Base-by-base conservation (phyloP, 768 basidiomycete species). In the Crassisporium funariophilum region DNA sequence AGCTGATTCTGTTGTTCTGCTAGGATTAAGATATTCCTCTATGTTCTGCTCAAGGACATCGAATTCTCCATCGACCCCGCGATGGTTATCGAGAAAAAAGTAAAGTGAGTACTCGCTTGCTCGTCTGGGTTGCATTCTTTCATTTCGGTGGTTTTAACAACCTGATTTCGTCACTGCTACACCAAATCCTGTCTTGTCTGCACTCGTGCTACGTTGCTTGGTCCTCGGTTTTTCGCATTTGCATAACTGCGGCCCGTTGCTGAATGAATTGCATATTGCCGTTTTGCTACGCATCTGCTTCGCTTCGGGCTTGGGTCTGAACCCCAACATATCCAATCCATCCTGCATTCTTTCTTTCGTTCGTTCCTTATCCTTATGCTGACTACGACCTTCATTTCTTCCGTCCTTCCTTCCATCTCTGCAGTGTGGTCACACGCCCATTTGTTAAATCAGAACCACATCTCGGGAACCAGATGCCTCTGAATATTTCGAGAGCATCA, bases 21-120 rank as follows among this genome's bases (percentile, higher is more conserved):
- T 21, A 83, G 81, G 69, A 82, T 84, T 63, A 84, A 84, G 62
- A 71, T 78, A 27, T 82, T 84, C 56, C 66, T 84, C 50, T 82
- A 72, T 63, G 75, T 78, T 35, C 72, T 84, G 38, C 41, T 84
- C 37, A 74, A 74, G 55, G 81, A 83, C 65, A 64, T 82, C 43
- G 76, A 77, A 57, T 79, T 82, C 66, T 62, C 71, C 37, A 68
- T 76, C 16, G 77, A 80, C 56, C 70, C 75, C 19, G 62, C 68
- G 42, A 63, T 80, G 54, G 73, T 80, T 54, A 77, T 83, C 54
- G 79, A 84, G 70, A 83, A 83, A 70, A 77, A 72, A 38, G 71
- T 80, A 61, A 83, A 82, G 82, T 84, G 60, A 71, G 80, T 75
- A n/a, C n/a, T n/a, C 11, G 37, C 45, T 29, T 47, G 20, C 44